Base-by-base conservation (phyloP, 306 rosid genomes). In the Trichosanthes truncata region DNA sequence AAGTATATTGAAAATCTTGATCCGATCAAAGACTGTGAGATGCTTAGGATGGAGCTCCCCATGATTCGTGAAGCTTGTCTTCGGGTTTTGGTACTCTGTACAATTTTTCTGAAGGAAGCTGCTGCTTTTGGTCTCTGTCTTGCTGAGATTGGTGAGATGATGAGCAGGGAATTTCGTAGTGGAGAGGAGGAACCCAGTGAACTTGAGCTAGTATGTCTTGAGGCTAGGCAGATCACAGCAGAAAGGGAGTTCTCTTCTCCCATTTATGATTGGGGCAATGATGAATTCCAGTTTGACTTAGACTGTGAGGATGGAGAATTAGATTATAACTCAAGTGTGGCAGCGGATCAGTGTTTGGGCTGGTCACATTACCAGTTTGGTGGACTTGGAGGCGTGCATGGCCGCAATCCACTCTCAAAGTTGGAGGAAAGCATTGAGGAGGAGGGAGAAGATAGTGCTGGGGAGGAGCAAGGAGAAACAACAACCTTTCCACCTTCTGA, bases 111-210 rank as follows among this genome's bases (percentile, higher is more conserved):
- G 78, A 90, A 93, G 90, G 90, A 84, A 84, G 91, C 98, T 84
- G 98, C 94, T 66, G 78, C 84, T 15, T 87, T 1, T 69, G 98
- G 99, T 63, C 94, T 93, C 10, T 93, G 93, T 82, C 98, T 96
- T 56, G 90, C 94, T 82, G 98, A 96, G 84, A 93, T 96, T 77
- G 99, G 99, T 18, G 99, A 93, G 91, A 93, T 96, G 99, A 96
- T 93, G 99, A 96, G 89, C 14, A 83, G 99, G 86, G 99, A 96
- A 78, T 93, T 90, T 85, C 93, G 82, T 25, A 59, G 97, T 6
- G 98, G 93, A 10, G 96, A 93, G 89, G 98, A 96, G 89, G 99
- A 91, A 26, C 99, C 99, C 26, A 96, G 99, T 87, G 99, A 91
- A 68, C 97, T 96, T 0, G 99, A 96, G 89, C 85, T 93, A 49